Evolutionary conservation across 768 basidiomycete species (phyloP).

Genomic region (Termitomyces sp.): DNA sequence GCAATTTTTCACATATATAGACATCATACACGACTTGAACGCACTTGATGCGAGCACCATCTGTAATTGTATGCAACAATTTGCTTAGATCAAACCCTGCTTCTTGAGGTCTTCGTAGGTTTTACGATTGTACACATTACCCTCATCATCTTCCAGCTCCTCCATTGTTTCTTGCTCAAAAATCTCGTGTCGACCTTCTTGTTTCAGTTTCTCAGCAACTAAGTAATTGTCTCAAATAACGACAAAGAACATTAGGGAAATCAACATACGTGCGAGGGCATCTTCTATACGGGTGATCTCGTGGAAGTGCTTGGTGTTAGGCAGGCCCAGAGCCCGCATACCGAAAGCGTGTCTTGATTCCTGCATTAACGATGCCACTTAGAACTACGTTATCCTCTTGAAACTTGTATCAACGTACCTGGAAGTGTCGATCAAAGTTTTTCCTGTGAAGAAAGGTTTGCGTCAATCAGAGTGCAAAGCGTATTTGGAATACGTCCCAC

Average conservation of each 20-base stretch:
- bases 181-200: conserved; percentile 93
- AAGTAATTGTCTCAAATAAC: conserved; percentile 1
- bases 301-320: conserved; percentile 98
- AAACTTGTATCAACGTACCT: conserved; percentile 41
- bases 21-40: conserved; percentile 1
- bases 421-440: conserved; percentile 96
- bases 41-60: not conserved
- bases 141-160: conserved; percentile 97
- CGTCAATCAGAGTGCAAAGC: conserved; percentile 1
- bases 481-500: conserved; percentile 32
- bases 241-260: not conserved
- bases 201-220: conserved; percentile 98
- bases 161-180: conserved; percentile 94
- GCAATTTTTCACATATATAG: not conserved
- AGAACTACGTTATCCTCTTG: conserved; percentile 42
- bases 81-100: conserved; percentile 75
- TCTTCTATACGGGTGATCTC: conserved; percentile 98
- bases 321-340: conserved; percentile 94
- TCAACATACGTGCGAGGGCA: conserved; percentile 79
- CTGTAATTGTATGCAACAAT: conserved; percentile 2
- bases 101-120: conserved; percentile 97
- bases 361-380: conserved; percentile 32
- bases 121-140: conserved; percentile 97
- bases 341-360: conserved; percentile 97
- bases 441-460: conserved; percentile 45